phyloP scores from a whole-genome alignment of 129 eudicot genomes.

The Pseudognaphalium luteoalbum region DNA sequence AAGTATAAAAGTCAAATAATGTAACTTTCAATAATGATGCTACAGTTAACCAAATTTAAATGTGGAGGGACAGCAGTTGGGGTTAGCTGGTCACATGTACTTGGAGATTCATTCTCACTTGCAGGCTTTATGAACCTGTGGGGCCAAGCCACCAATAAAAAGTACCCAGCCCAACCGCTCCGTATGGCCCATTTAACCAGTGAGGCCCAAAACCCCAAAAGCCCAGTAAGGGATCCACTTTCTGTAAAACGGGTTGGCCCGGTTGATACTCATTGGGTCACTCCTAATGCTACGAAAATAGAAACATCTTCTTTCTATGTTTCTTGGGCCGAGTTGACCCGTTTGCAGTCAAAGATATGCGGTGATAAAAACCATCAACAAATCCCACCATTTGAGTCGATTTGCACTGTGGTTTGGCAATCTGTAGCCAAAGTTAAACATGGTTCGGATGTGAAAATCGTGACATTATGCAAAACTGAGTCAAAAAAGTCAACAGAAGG shows the following conservation, averaged over 20 bases:
- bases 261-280: conserved; percentile 65
- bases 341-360: conserved; percentile 43
- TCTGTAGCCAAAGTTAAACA: conserved; percentile 46
- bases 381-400: conserved; percentile 53
- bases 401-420: conserved; percentile 66
- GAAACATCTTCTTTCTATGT: conserved; percentile 40
- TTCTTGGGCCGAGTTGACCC: conserved; percentile 38
- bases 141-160: conserved; percentile 39
- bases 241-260: conserved; percentile 62
- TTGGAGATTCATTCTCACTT: conserved; percentile 71
- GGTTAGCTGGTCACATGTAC: conserved; percentile 76
- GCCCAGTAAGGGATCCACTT: conserved; percentile 35
- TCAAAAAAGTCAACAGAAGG: conserved; percentile 9
- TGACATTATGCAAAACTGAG: conserved; percentile 54
- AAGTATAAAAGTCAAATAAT: neutral
- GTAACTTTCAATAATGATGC: conserved; percentile 2
- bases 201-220: neutral
- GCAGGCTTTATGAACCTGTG: conserved; percentile 48
- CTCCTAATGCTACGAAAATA: conserved; percentile 26
- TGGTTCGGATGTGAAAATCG: conserved; percentile 35
- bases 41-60: conserved; percentile 66
- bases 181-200: conserved; percentile 25
- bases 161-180: conserved; percentile 32
- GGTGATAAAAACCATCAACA: conserved; percentile 19
- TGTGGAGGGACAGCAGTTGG: conserved; percentile 80